Percentiles rank a stretch among this genome's conserved stretches.
These are phyloP conservation scores for Micractinium sp. DNA, from an alignment of 139 green algal species.

Conservation along the genomic window DNA sequence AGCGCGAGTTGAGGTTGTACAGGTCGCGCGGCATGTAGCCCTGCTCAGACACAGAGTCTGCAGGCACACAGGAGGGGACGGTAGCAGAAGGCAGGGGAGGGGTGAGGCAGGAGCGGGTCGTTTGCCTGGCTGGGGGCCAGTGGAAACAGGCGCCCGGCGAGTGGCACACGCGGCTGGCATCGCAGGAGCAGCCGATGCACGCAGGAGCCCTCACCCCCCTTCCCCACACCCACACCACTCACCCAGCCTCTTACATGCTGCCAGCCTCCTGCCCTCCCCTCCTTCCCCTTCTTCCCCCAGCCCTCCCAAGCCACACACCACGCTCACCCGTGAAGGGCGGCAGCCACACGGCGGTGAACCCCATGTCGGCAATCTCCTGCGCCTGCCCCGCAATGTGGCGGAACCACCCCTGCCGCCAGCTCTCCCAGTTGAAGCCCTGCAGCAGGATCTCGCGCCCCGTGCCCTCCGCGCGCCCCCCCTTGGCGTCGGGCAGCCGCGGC, in stretches of 20 bases:
- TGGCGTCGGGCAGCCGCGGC: not conserved
- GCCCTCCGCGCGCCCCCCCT: constrained; percentile 57
- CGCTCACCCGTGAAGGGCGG: constrained; percentile 79
- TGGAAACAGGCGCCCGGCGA: too few relatives aligned
- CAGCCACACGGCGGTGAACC: constrained; percentile 94
- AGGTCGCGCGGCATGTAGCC: constrained; percentile 64
- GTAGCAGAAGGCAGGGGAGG: not conserved
- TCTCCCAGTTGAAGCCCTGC: constrained; percentile 41
- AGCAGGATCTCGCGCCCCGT: constrained; percentile 92
- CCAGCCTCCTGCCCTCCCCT: too few relatives aligned
- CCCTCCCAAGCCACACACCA: too few relatives aligned
- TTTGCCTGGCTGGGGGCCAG: too few relatives aligned
- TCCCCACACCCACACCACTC: too few relatives aligned
- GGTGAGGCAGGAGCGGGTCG: too few relatives aligned
- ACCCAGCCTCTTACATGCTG: too few relatives aligned
- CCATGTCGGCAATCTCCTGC: constrained; percentile 75
- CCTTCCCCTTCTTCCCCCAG: too few relatives aligned
- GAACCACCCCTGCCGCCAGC: constrained; percentile 60
- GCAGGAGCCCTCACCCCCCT: too few relatives aligned
- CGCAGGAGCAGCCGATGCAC: too few relatives aligned
- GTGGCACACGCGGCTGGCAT: too few relatives aligned
- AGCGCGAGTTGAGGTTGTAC: constrained; percentile 78
- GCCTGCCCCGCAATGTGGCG: constrained; percentile 32
- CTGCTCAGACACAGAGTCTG: constrained; percentile 35
- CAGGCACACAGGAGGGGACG: not conserved